phyloP scores from a whole-genome alignment of 768 basidiomycete genomes.

The Xanthoconium stramineum region DNA sequence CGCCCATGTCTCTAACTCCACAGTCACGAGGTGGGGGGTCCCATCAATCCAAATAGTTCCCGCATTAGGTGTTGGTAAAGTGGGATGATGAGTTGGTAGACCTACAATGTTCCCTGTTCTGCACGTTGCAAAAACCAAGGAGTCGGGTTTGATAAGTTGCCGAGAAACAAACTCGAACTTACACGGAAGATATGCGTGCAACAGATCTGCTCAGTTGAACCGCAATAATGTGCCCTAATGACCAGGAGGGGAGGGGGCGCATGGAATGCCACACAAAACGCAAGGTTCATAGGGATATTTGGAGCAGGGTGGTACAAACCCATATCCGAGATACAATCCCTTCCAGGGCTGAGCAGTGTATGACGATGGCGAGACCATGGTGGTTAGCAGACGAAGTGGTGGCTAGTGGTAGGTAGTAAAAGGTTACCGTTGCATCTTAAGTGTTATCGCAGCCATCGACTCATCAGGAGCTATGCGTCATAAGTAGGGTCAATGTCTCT shows the following conservation, averaged over 20 bases:
- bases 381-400: neutral
- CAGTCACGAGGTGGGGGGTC: conserved; percentile 29
- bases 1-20: conserved; percentile 27
- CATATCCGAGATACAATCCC: conserved; percentile 44
- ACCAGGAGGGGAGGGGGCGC: conserved; percentile 49
- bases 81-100: conserved; percentile 12
- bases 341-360: conserved; percentile 44
- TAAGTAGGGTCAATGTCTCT: neutral
- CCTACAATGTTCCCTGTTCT: conserved; percentile 7
- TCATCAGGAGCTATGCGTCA: neutral
- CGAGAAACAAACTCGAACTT: conserved; percentile 1
- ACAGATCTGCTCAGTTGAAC: conserved; percentile 34
- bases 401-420: neutral
- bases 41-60: conserved; percentile 34
- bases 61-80: conserved; percentile 4
- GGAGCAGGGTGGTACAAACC: conserved; percentile 40
- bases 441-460: neutral
- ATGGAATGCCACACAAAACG: conserved; percentile 30
- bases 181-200: conserved; percentile 17
- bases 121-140: neutral
- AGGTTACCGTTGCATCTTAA: no score
- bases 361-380: conserved; percentile 8
- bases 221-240: conserved; percentile 37
- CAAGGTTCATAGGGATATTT: conserved; percentile 48
- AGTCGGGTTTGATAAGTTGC: neutral